Evolutionary conservation across 331 rosid species (phyloP).

Genomic region (Malus hybrid): DNA sequence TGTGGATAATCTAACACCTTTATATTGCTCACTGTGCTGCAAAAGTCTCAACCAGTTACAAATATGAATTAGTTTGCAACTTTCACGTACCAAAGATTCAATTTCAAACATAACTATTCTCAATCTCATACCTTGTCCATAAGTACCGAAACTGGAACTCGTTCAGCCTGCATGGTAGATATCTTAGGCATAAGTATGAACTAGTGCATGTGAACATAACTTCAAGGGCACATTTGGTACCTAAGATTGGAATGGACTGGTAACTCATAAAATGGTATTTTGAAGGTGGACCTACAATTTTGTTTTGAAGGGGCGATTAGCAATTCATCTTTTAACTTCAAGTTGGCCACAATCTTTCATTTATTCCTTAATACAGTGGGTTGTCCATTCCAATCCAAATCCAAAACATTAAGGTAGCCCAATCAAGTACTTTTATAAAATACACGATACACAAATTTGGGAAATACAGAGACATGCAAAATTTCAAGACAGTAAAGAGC

Average conservation of each 20-base stretch:
- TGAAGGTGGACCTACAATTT: too few species aligned
- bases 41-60: slow-evolving; percentile 22
- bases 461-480: background rate
- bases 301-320: too few species aligned
- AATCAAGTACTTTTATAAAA: background rate
- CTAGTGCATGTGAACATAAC: background rate
- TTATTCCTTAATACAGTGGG: too few species aligned
- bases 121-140: slow-evolving; percentile 54
- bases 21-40: slow-evolving; percentile 56
- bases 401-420: background rate
- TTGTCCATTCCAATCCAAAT: background rate
- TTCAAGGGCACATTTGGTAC: too few species aligned
- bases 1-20: slow-evolving; percentile 82
- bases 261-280: too few species aligned
- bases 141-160: slow-evolving; percentile 74
- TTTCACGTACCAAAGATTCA: slow-evolving; percentile 12
- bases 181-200: background rate
- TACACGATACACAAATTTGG: background rate
- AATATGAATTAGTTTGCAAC: slow-evolving; percentile 11
- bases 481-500: background rate
- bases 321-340: too few species aligned
- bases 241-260: too few species aligned
- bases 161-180: slow-evolving; percentile 53
- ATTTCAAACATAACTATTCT: slow-evolving; percentile 10
- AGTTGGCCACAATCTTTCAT: too few species aligned